A percentile compares a stretch with the other conserved stretches of the same genome.
These are phyloP conservation scores for Thraustochytrium striatum DNA, from an alignment of 352 stramenopile species.

Conservation along the genomic window DNA sequence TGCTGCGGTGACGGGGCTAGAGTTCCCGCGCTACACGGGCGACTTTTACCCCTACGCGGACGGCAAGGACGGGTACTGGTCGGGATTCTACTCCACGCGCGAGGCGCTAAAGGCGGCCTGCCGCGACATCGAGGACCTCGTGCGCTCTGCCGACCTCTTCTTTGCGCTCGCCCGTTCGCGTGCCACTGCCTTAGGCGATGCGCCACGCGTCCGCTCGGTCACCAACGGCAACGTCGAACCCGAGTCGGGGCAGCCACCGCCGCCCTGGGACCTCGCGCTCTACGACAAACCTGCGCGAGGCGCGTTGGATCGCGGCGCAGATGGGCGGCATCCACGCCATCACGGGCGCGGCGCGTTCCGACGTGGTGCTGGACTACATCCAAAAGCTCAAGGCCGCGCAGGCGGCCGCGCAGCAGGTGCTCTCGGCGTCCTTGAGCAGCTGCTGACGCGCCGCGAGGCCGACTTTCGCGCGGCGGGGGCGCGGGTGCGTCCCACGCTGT, in stretches of 20 bases:
- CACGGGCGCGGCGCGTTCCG: background rate
- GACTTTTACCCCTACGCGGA: slow-evolving; percentile 96
- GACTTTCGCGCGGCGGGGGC: slow-evolving; percentile 20
- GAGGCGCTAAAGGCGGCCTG: slow-evolving; percentile 82
- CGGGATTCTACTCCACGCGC: slow-evolving; percentile 90
- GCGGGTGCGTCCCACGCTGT: slow-evolving; percentile 6
- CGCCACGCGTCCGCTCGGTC: slow-evolving; percentile 38
- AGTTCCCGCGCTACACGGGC: slow-evolving; percentile 82
- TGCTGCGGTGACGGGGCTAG: slow-evolving; percentile 51
- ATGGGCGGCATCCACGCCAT: slow-evolving; percentile 24
- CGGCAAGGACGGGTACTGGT: slow-evolving; percentile 86
- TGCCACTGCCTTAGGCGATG: slow-evolving; percentile 52
- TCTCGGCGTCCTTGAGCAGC: slow-evolving; percentile 3
- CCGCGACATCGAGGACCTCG: slow-evolving; percentile 73
- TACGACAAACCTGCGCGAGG: background rate
- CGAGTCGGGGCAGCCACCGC: background rate
- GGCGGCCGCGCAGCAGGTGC: background rate
- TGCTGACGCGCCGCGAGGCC: slow-evolving; percentile 9
- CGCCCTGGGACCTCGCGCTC: slow-evolving; percentile 26
- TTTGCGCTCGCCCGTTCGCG: slow-evolving; percentile 61
- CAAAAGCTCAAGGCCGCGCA: background rate
- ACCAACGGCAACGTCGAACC: slow-evolving; percentile 27
- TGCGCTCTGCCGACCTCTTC: slow-evolving; percentile 83
- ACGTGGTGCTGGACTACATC: slow-evolving; percentile 29
- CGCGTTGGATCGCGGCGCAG: background rate